Evolutionary conservation across 345 rosid genomes (phyloP), one percentile per base, ranked within the genome.

Genomic region (Eucalyptus tenuipes): DNA sequence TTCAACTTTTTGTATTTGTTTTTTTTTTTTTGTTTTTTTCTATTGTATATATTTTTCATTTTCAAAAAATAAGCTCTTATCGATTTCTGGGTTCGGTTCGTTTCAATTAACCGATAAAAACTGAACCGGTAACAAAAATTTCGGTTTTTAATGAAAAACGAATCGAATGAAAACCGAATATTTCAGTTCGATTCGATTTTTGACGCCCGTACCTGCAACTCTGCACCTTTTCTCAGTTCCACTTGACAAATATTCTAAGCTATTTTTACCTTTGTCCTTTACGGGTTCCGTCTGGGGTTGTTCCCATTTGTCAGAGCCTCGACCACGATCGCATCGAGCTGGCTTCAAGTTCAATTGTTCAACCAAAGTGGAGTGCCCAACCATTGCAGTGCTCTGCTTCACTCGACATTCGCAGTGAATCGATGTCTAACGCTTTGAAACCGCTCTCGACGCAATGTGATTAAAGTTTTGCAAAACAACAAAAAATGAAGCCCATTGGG

Each of bases 181-280:
- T n/a, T n/a, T n/a, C n/a, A n/a, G n/a, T n/a, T n/a, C n/a, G n/a
- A n/a, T n/a, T n/a, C n/a, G n/a, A n/a, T n/a, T n/a, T n/a, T n/a
- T n/a, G n/a, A n/a, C n/a, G n/a, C n/a, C n/a, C n/a, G n/a, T n/a
- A n/a, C n/a, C n/a, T n/a, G n/a, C n/a, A n/a, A n/a, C n/a, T n/a
- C n/a, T 7, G 31, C 71, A 61, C 17, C 71, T 61, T 29, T 7
- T 29, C 0, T 29, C 0, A 16, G 79, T 31, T 31, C 40, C 79
- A 31, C 42, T 66, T 31, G 79, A 31, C 40, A 66, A 15, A 66
- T 16, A 66, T 66, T 64, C 33, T 13, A 64, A n/a, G 17, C 75
- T 64, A 64, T n/a, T 64, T 64, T 64, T 0, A n/a, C 68, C 1
- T 61, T 61, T 29, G n/a, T 61, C 71, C 68, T 61, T 61, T 61